Base-by-base conservation (phyloP, 1,284 basidiomycete species). In the Cystobasidium slooffiae region DNA sequence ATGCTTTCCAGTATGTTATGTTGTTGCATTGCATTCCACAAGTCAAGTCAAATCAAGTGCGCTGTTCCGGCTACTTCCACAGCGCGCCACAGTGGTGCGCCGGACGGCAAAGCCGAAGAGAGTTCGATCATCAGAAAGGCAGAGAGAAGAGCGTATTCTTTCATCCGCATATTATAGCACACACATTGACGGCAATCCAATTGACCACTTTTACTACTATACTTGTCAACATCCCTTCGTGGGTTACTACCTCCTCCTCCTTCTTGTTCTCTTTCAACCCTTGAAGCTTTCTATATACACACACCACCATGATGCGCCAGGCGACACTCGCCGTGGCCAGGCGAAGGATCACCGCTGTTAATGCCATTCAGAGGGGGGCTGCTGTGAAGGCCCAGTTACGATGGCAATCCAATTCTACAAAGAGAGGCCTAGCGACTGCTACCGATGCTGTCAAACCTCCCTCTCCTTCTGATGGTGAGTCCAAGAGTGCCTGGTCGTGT, bases 371-470 rank as follows among this genome's bases (percentile, higher is more conserved):
- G 12, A 46, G 61, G 46, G 20, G 43, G 1, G 61, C 61, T 20
- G 61, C 31, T 49, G 8, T 55, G 44, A 24, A 59, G 31, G 18
- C 63, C 59, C 37, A 24, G 43, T 41, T 22, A 22, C 24, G 59
- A 62, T 72, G 58, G 59, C 47, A 72, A 24, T 53, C 37, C 51
- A 31, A 18, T 20, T 37, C 22, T 8, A 43, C 52, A 7, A 68
- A 68, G 31, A 49, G 70, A 39, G 70, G 70, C 37, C 62, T 73
- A 9, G 70, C 70, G 1, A 73, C 70, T 56, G 70, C 70, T 20
- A 73, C 70, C 8, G 70, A 73, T 73, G 49, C 47, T 20, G 61
- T 63, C 51, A 72, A 72, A 41, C 58, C 69, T 46, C 69, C 70
- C 22, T 44, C 44, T 39, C 22, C 55, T 9, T 61, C 55, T 51